Evolutionary conservation across 2,329 filamentous ascomycete species (phyloP), one percentile per base, ranked within the genome.

Genomic region (Daldinia sp.): DNA sequence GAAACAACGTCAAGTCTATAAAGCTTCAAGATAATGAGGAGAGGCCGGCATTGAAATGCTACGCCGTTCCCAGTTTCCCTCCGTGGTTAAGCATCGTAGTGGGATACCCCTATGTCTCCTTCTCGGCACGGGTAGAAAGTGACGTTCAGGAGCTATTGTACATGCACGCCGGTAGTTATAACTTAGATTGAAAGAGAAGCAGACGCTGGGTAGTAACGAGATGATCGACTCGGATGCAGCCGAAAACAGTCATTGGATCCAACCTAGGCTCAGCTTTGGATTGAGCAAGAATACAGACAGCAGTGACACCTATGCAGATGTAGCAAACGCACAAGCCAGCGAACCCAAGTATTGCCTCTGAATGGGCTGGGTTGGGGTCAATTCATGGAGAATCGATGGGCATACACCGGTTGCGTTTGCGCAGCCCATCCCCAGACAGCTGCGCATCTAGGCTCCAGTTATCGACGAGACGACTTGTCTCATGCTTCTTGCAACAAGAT

Each of bases 171-270:
- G 58, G 67, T 67, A 65, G 69, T 69, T 69, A 67, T 65, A 67
- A 64, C 61, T 63, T 65, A 67, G 63, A 61, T 53, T 60, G 61
- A 67, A 59, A 63, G 60, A 51, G 63, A 57, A 57, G 51, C 13
- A 42, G 64, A 56, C 60, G 65, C 53, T 66, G 53, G 48, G 60
- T 67, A 62, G 65, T 48, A 65, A 55, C 35, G 51, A 70, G 67
- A 66, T 63, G 72, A 74, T 69, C 71, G 67, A 67, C 67, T 74
- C 73, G 73, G 73, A 44, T 69, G 66, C 65, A 65, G 56, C 69
- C 73, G 72, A 70, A 72, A 68, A 63, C 63, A 72, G 72, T 66
- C 63, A 63, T 71, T 68, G 62, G 66, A 66, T 58, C 73, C 72
- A 74, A 66, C 67, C 65, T 50, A 55, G 42, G 55, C 58, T 62